phyloP scores from a whole-genome alignment of 2,329 filamentous ascomycete species.

The Tolypocladium guangdongense region DNA sequence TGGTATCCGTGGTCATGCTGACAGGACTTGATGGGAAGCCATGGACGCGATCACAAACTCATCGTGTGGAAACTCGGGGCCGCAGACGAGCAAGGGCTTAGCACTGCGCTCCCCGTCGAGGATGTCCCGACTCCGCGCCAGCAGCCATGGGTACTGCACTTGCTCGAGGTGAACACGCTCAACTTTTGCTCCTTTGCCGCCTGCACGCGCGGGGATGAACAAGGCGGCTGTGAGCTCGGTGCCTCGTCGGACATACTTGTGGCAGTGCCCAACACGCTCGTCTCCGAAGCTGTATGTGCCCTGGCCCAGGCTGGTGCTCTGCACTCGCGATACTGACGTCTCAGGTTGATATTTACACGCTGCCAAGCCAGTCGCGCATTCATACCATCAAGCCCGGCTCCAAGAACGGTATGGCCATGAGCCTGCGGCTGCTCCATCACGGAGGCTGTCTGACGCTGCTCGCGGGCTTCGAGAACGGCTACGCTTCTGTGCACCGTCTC shows the following conservation, averaged over 20 bases:
- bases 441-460: slow-evolving; percentile 47
- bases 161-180: slow-evolving; percentile 78
- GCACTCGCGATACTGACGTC: slow-evolving; percentile 1
- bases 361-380: slow-evolving; percentile 64
- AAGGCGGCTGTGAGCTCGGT: slow-evolving; percentile 7
- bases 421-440: slow-evolving; percentile 50
- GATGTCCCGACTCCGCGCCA: slow-evolving; percentile 33
- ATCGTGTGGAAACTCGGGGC: slow-evolving; percentile 67
- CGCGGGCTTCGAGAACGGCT: slow-evolving; percentile 79
- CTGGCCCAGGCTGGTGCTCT: background rate
- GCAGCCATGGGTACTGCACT: slow-evolving; percentile 76
- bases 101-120: slow-evolving; percentile 62
- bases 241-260: slow-evolving; percentile 44
- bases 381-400: slow-evolving; percentile 41
- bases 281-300: slow-evolving; percentile 53
- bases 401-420: slow-evolving; percentile 80
- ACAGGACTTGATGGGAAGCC: slow-evolving; percentile 39
- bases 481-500: slow-evolving; percentile 54
- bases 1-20: background rate
- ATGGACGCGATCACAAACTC: slow-evolving; percentile 81
- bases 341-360: slow-evolving; percentile 69
- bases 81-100: slow-evolving; percentile 52
- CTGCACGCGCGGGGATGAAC: slow-evolving; percentile 30
- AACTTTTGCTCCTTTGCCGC: slow-evolving; percentile 85
- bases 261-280: slow-evolving; percentile 69